Base-by-base conservation (phyloP, 164 flowering plant genomes). In the Chloranthus sessilifolius region DNA sequence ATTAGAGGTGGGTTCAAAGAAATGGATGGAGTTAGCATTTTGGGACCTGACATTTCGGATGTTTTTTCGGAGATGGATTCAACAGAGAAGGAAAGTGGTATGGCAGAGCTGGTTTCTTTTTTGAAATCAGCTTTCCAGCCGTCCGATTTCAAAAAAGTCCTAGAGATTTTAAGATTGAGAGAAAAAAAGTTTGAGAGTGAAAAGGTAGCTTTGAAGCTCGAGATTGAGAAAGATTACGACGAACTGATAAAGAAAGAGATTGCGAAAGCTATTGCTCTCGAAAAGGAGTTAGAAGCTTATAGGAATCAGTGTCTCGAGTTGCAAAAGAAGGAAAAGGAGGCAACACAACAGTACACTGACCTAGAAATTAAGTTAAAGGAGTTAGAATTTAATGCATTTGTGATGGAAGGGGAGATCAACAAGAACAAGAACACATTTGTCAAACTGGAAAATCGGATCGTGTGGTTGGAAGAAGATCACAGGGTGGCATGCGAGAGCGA, bases 11-110 rank as follows among this genome's bases (percentile, higher is more conserved):
- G 11, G 12, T 7, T 3, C 12, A 43, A 8, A 20, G 52, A 31
- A 72, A 2, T 69, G 74, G 15, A 34, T 10, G 23, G 25, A 59
- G 5, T 59, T 60, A 44, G 71, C 74, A 29, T 62, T 35, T 47
- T 35, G 67, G 43, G 59, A 53, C 49, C 52, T 67, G 12, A 41
- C 61, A 43, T 63, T 75, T 8, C 7, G 7, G 36, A 33, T 8
- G 7, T 33, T 14, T 8, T 33, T 14, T 8, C 0, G 10, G 12
- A 8, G 0, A 33, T 7, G 36, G 36, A 14, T 33, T 33, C 12
- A 8, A 8, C 36, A 1, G 36, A 33, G 36, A 14, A 8, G 36
- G 12, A 33, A 7, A 7, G 36, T 14, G 12, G 36, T 14, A 14
- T 14, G 36, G 36, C 10, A 1, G 36, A 33, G 36, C 12, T 33